Conservation (phyloP, 2,329 filamentous ascomycete species). For the Colletotrichum tamarilloi region DNA sequence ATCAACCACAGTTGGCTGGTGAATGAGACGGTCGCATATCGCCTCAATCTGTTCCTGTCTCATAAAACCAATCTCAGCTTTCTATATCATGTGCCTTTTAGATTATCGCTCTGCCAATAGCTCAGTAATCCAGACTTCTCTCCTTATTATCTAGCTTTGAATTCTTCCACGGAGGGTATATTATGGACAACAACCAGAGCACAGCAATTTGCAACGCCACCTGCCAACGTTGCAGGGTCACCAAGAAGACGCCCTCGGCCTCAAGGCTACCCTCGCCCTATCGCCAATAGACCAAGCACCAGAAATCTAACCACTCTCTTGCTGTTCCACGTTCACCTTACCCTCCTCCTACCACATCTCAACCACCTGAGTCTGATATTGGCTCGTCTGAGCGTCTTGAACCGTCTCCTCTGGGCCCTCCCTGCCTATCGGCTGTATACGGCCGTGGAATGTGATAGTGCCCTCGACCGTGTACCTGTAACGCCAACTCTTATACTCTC, state of each 20-base stretch:
- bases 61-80: not conserved
- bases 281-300: not conserved
- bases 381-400: not conserved
- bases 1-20: too few species aligned
- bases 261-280: too few species aligned
- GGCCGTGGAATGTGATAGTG: not conserved
- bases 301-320: not conserved
- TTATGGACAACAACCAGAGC: too few species aligned
- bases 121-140: too few species aligned
- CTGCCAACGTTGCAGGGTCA: too few species aligned
- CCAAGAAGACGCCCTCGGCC: too few species aligned
- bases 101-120: too few species aligned
- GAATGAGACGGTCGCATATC: not conserved
- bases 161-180: too few species aligned
- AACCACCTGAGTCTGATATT: not conserved
- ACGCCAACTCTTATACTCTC: not conserved
- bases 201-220: too few species aligned
- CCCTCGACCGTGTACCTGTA: too few species aligned
- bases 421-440: not conserved
- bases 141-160: too few species aligned
- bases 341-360: not conserved
- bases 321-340: not conserved
- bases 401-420: not conserved
- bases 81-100: too few species aligned
- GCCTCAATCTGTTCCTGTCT: not conserved